Conservation (phyloP, 305 asterid species). For the Solanum hybrid region DNA sequence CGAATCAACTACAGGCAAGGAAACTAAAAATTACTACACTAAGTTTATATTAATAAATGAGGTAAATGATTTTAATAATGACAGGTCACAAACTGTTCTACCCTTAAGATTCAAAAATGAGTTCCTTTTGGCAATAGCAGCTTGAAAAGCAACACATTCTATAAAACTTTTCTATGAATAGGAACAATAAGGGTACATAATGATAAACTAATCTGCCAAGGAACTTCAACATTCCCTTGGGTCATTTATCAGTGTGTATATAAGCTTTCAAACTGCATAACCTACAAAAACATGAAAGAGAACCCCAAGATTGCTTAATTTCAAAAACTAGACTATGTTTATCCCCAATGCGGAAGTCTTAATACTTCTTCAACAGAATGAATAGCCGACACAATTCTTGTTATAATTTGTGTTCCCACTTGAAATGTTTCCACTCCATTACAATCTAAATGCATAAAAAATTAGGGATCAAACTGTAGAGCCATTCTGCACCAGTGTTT, state of each 20-base stretch:
- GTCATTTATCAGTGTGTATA: not conserved
- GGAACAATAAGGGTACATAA: not conserved
- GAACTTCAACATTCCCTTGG: not conserved
- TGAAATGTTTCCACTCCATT: not conserved
- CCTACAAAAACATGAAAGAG: not conserved
- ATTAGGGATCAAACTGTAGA: not conserved
- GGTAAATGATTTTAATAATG: not conserved
- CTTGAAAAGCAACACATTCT: not conserved
- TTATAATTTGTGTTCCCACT: not conserved
- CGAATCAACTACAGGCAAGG: not conserved
- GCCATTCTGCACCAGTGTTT: not conserved
- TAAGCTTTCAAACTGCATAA: not conserved
- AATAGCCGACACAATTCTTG: not conserved
- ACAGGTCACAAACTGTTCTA: not conserved
- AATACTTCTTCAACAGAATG: not conserved
- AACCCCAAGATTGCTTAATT: not conserved
- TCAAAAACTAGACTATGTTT: not conserved
- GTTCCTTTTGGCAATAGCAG: not conserved
- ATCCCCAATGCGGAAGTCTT: not conserved
- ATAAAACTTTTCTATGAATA: not conserved
- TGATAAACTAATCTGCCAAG: not conserved
- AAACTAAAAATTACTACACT: not conserved
- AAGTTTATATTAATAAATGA: not conserved
- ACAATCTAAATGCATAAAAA: not conserved
- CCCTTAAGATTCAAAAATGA: not conserved